Conservation (phyloP, 1,284 basidiomycete species). For the Amylostereum areolatum region DNA sequence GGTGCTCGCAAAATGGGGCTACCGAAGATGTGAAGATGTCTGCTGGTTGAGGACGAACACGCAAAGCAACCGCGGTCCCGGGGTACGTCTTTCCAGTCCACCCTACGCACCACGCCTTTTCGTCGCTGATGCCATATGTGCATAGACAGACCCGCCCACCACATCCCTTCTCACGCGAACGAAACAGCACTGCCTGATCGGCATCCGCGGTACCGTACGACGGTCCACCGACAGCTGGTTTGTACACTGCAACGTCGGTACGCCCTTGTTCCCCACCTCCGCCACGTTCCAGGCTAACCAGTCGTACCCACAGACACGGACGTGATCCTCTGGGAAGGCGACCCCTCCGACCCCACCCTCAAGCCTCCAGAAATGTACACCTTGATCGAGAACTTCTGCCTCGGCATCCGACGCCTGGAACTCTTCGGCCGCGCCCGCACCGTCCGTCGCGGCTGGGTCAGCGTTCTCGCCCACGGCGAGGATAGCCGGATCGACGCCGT, state of each 20-base stretch:
- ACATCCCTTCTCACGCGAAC: constrained; percentile 82
- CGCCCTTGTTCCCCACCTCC: constrained; percentile 17
- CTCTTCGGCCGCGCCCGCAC: constrained; percentile 77
- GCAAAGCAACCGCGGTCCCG: constrained; percentile 62
- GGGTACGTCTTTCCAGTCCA: constrained; percentile 34
- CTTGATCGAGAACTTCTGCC: constrained; percentile 96
- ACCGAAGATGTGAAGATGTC: constrained; percentile 92
- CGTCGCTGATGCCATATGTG: not conserved
- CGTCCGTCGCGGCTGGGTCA: constrained; percentile 89
- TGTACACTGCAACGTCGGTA: constrained; percentile 95
- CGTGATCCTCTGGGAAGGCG: constrained; percentile 93
- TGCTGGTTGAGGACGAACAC: constrained; percentile 95
- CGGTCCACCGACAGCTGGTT: constrained; percentile 92
- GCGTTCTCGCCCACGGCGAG: constrained; percentile 66
- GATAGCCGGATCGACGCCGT: constrained; percentile 39
- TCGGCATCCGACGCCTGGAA: constrained; percentile 88
- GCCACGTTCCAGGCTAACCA: constrained; percentile 2
- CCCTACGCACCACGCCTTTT: too few species aligned
- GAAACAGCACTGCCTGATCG: constrained; percentile 96
- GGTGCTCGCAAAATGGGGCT: constrained; percentile 91
- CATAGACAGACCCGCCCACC: constrained; percentile 73
- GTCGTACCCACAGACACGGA: constrained; percentile 71
- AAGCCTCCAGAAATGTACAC: constrained; percentile 96
- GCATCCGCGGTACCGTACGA: constrained; percentile 96
- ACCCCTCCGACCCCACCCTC: constrained; percentile 68